phyloP scores from a whole-genome alignment of 2,329 filamentous ascomycete species.

The Phyllosticta paracitricarpa region DNA sequence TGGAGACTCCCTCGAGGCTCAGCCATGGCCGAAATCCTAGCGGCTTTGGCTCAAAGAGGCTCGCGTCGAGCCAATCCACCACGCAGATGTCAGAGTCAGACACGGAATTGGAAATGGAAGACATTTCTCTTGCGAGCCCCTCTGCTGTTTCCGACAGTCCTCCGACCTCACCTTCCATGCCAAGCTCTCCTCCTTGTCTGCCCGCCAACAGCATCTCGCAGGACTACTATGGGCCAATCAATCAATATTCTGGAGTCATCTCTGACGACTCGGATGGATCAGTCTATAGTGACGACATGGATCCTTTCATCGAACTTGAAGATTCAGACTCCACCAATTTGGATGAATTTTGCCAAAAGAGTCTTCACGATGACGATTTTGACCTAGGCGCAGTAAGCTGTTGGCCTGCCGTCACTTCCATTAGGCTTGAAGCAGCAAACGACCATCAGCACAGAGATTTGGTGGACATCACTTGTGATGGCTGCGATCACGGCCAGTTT shows the following conservation, averaged over 20 bases:
- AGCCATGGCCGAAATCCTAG: background rate
- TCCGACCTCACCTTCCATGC: background rate
- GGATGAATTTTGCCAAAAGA: background rate
- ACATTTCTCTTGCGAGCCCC: background rate
- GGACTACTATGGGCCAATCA: background rate
- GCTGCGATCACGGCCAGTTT: background rate
- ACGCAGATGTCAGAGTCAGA: background rate
- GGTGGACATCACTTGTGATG: background rate
- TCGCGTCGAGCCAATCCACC: background rate
- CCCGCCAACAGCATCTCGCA: background rate
- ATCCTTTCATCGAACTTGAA: background rate
- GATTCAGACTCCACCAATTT: background rate
- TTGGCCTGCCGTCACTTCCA: background rate
- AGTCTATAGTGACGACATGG: background rate
- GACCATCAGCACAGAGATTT: background rate
- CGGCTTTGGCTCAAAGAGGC: background rate
- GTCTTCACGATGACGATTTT: background rate
- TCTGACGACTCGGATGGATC: background rate
- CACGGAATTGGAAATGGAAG: background rate
- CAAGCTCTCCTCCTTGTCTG: background rate
- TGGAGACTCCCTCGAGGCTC: background rate
- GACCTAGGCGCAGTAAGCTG: background rate
- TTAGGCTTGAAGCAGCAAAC: background rate
- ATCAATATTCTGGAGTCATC: background rate
- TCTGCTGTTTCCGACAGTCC: background rate